Evolutionary conservation across 805 yeast genomes (phyloP).

Genomic region (Naumovozyma dairenensis): DNA sequence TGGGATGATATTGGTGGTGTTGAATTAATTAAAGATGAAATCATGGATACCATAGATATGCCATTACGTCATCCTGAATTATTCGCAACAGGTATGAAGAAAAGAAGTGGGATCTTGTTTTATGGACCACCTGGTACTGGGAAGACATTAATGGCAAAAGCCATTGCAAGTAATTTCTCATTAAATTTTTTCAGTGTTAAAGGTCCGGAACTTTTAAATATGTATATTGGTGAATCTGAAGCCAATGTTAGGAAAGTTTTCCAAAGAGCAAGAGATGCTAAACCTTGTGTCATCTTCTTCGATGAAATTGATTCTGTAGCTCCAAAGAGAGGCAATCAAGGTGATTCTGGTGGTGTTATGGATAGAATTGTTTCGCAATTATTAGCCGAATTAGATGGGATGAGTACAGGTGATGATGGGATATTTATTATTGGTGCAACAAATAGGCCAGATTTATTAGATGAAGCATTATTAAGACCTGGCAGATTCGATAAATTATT

Average conservation of each 20-base stretch:
- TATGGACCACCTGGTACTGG: conserved; percentile 99
- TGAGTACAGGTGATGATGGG: conserved; percentile 75
- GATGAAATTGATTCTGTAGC: conserved; percentile 98
- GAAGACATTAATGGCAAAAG: conserved; percentile 89
- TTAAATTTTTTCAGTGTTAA: conserved; percentile 91
- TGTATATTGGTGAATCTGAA: conserved; percentile 98
- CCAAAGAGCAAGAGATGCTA: conserved; percentile 90
- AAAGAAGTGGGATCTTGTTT: conserved; percentile 86
- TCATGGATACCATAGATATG: conserved; percentile 90
- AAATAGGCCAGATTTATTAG: conserved; percentile 88
- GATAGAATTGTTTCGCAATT: conserved; percentile 94
- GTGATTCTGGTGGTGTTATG: conserved; percentile 99
- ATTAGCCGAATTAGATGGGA: conserved; percentile 91
- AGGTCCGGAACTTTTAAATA: conserved; percentile 92
- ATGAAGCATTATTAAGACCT: conserved; percentile 87
- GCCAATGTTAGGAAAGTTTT: conserved; percentile 93
- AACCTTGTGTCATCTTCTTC: conserved; percentile 94
- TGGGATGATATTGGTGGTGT: conserved; percentile 98
- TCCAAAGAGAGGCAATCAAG: conserved; percentile 96
- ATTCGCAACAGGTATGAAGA: conserved; percentile 80
- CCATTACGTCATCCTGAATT: conserved; percentile 89
- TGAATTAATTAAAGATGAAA: conserved; percentile 82
- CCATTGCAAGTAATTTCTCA: conserved; percentile 92
- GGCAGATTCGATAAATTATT: conserved; percentile 94
- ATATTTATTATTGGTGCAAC: conserved; percentile 99